These are phyloP conservation scores for Polyporus tsugae DNA, from an alignment of 1,284 basidiomycete genomes.

Conservation along the genomic window DNA sequence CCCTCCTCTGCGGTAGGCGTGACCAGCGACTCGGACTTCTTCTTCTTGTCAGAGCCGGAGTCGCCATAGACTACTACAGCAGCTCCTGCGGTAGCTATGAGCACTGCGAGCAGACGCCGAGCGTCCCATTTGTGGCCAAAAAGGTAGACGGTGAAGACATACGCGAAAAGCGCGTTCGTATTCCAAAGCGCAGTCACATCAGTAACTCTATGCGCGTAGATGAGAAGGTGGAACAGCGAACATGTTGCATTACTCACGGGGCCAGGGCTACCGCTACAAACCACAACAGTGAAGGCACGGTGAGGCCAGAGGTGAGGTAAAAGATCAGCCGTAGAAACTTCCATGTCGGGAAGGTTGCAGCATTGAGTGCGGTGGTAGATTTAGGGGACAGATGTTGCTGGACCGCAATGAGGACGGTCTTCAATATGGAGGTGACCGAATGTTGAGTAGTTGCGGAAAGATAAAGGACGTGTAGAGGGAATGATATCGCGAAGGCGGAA, in stretches of 20 bases:
- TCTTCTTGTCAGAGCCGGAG: constrained; percentile 42
- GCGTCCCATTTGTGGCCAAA: constrained; percentile 68
- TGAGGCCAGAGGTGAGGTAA: constrained; percentile 65
- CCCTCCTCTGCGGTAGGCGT: constrained; percentile 18
- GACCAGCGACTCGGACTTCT: constrained; percentile 11
- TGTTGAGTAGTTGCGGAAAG: constrained; percentile 57
- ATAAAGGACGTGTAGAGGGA: constrained; percentile 77
- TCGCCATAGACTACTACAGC: constrained; percentile 82
- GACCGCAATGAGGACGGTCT: constrained; percentile 60
- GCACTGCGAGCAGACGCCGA: constrained; percentile 70
- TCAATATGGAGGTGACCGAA: constrained; percentile 54
- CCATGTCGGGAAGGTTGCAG: constrained; percentile 50
- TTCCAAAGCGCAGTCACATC: constrained; percentile 89
- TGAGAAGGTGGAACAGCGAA: constrained; percentile 17
- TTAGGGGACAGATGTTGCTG: constrained; percentile 57
- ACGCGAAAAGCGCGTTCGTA: constrained; percentile 86
- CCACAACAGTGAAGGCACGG: constrained; percentile 74
- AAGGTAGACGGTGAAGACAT: constrained; percentile 72
- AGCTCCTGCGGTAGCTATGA: constrained; percentile 80
- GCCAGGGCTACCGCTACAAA: constrained; percentile 74
- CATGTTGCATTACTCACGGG: constrained; percentile 59
- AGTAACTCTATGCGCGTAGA: constrained; percentile 58
- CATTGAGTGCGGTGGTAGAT: constrained; percentile 31
- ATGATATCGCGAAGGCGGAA: constrained; percentile 70
- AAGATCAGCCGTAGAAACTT: constrained; percentile 55